Evolutionary conservation across 2,329 filamentous ascomycete species (phyloP).

Genomic region (Neofusicoccum laricinum): DNA sequence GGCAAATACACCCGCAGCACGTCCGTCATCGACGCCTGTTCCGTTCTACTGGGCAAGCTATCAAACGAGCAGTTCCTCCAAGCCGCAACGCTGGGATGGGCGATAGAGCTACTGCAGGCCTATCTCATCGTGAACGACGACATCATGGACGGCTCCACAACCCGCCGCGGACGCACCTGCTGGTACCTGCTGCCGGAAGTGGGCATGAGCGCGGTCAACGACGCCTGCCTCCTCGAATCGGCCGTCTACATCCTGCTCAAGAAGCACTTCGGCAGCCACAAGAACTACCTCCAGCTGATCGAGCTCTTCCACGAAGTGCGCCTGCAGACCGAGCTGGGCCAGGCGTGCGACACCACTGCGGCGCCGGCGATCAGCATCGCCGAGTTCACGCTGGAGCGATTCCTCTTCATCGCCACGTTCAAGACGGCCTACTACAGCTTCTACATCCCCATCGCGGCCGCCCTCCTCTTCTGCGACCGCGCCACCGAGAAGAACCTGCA

Average conservation of each 20-base stretch:
- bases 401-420: slow-evolving; percentile 97
- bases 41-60: slow-evolving; percentile 73
- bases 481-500: slow-evolving; percentile 87
- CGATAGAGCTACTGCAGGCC: slow-evolving; percentile 96
- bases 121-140: slow-evolving; percentile 99
- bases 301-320: slow-evolving; percentile 95
- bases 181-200: slow-evolving; percentile 91
- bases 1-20: slow-evolving; percentile 99
- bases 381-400: slow-evolving; percentile 95
- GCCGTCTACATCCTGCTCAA: slow-evolving; percentile 88
- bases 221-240: slow-evolving; percentile 74
- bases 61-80: slow-evolving; percentile 81
- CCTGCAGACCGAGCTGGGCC: slow-evolving; percentile 92
- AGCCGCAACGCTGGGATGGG: slow-evolving; percentile 86
- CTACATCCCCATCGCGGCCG: slow-evolving; percentile 92
- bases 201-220: slow-evolving; percentile 97
- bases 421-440: slow-evolving; percentile 99
- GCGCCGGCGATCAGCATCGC: slow-evolving; percentile 92
- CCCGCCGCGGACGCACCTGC: slow-evolving; percentile 88
- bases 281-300: slow-evolving; percentile 82
- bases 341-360: slow-evolving; percentile 90
- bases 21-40: slow-evolving; percentile 88
- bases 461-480: slow-evolving; percentile 78
- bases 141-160: slow-evolving; percentile 97
- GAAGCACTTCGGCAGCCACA: slow-evolving; percentile 87